Conservation (phyloP, 202 grass and related monocot species). For the Schoenoplectus tabernaemontani region DNA sequence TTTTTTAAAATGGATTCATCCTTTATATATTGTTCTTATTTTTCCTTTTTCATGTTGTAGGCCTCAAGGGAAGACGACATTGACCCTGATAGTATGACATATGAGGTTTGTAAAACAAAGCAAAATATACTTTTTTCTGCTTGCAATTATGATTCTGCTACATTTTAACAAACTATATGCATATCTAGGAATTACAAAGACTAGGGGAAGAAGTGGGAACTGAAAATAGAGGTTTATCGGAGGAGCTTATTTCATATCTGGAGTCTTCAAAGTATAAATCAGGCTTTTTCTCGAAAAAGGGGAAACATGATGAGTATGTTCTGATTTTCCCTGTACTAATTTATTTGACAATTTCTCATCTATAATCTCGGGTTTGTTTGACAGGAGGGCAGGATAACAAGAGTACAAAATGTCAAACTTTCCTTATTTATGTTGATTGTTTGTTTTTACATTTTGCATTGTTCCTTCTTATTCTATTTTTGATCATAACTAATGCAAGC, state of each 20-base stretch:
- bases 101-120: conserved; percentile 47
- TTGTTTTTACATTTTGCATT: not conserved
- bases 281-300: conserved; percentile 66
- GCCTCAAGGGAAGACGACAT: conserved; percentile 34
- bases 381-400: not conserved
- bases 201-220: conserved; percentile 58
- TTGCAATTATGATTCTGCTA: conserved; percentile 13
- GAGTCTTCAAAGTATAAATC: conserved; percentile 38
- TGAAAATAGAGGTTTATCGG: conserved; percentile 68
- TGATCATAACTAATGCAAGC: not conserved
- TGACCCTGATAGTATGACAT: conserved; percentile 78
- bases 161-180: not conserved
- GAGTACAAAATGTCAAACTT: no score
- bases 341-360: no score
- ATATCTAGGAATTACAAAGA: conserved; percentile 56
- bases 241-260: conserved; percentile 60
- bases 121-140: not conserved
- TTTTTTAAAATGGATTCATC: not conserved
- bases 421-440: no score
- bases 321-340: conserved; percentile 3
- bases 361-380: not conserved
- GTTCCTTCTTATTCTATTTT: not conserved
- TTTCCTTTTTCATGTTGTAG: conserved; percentile 25
- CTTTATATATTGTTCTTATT: not conserved
- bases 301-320: conserved; percentile 50